phyloP scores from a whole-genome alignment of 2,329 filamentous ascomycete genomes.

The Aureobasidium sp. region DNA sequence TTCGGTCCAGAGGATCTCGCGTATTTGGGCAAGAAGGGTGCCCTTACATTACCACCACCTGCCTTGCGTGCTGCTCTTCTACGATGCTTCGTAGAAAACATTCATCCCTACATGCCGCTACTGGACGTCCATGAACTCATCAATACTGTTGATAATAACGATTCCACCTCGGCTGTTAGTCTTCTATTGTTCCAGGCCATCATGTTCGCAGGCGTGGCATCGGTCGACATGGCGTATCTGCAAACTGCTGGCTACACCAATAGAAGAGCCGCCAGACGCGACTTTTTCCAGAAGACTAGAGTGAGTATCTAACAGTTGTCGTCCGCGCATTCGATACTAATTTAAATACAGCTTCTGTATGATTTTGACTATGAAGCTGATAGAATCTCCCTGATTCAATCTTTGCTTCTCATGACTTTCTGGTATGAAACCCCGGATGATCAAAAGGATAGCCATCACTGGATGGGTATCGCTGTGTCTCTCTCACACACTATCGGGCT shows the following conservation, averaged over 20 bases:
- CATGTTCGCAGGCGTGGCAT: slow-evolving; percentile 88
- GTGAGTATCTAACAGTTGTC: slow-evolving; percentile 41
- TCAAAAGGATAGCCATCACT: slow-evolving; percentile 97
- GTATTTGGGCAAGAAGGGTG: slow-evolving; percentile 77
- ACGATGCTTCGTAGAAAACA: slow-evolving; percentile 75
- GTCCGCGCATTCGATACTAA: background rate
- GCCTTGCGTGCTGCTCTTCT: slow-evolving; percentile 71
- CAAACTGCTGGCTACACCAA: slow-evolving; percentile 67
- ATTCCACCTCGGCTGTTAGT: slow-evolving; percentile 66
- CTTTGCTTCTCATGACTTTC: slow-evolving; percentile 85
- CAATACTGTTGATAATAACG: slow-evolving; percentile 51
- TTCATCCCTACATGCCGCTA: slow-evolving; percentile 90
- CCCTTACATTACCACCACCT: slow-evolving; percentile 63
- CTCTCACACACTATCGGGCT: slow-evolving; percentile 88
- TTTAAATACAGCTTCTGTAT: slow-evolving; percentile 60
- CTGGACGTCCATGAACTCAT: slow-evolving; percentile 58
- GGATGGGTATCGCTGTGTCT: slow-evolving; percentile 95
- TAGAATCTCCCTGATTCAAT: slow-evolving; percentile 79
- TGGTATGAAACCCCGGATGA: slow-evolving; percentile 98
- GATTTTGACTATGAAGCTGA: slow-evolving; percentile 94
- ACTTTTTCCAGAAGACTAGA: slow-evolving; percentile 82
- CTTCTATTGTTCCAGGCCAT: slow-evolving; percentile 85
- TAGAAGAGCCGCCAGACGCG: slow-evolving; percentile 73
- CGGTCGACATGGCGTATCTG: slow-evolving; percentile 71
- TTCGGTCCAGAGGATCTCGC: slow-evolving; percentile 74